Base-by-base conservation (phyloP, 164 flowering plant species). In the Stephania cephalantha region DNA sequence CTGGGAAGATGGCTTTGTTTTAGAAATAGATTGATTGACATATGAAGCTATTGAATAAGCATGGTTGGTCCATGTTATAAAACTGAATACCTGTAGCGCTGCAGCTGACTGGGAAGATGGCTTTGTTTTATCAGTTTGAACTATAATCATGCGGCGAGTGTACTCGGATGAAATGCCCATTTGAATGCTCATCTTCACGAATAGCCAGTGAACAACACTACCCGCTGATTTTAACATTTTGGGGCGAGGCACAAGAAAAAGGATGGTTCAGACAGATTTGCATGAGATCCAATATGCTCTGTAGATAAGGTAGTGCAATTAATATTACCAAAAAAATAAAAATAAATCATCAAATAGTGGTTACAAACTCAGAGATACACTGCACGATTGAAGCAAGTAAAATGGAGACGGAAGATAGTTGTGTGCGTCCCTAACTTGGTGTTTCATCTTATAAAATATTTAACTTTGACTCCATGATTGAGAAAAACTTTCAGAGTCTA, bases 61-160 rank as follows among this genome's bases (percentile, higher is more conserved):
- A 70, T n/a, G 31, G 29, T 17, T 10, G 46, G 6, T n/a, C 17
- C 22, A 7, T 46, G 2, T 15, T 18, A 10, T 29, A 64, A 6
- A 46, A 22, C 31, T 30, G 64, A 15, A 29, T 71, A 76, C 78
- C 76, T 76, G 69, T 76, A 45, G 61, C 7, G 30, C 25, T 6
- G 69, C 82, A 77, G 65, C 73, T 63, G 86, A 5, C 73, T 79
- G 82, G 2, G 75, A 53, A 29, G 72, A 78, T 69, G 73, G 67
- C 75, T 78, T 82, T 73, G 75, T 84, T 79, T 61, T 80, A 10
- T 81, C 78, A 7, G 82, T 76, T 86, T 85, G 87, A 35, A 85
- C 72, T 72, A 94, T 31, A 74, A 82, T 70, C 95, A 94, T 90
- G 5, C 80, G n/a, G n/a, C n/a, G 83, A 6, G 98, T 91, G 72